Conservation (phyloP, 177 flowering plant genomes). For the Telopea speciosissima region DNA sequence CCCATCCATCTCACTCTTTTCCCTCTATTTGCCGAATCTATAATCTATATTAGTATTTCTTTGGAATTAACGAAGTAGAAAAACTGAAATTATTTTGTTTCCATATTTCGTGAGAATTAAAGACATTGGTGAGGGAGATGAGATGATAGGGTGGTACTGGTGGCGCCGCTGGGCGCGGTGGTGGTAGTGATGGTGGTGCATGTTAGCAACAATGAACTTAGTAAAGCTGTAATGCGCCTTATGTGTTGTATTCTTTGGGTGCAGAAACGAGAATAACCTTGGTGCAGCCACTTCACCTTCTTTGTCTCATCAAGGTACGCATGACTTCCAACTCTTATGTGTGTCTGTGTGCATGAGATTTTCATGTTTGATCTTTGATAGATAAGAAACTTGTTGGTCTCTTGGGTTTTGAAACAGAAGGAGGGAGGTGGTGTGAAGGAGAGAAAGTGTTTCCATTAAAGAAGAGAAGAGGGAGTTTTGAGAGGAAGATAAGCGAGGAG, state of each 20-base stretch:
- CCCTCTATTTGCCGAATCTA: no score
- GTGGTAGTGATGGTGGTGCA: neutral
- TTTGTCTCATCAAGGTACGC: conserved; percentile 2
- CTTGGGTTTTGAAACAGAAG: neutral
- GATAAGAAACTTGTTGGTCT: neutral
- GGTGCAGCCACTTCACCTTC: neutral
- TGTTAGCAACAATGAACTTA: neutral
- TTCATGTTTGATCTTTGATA: neutral
- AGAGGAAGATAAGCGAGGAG: neutral
- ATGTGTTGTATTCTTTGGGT: neutral
- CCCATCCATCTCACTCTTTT: neutral
- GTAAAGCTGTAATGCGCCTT: neutral
- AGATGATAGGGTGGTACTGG: neutral
- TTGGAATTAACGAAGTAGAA: neutral
- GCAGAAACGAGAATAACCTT: neutral
- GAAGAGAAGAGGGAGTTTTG: conserved; percentile 12
- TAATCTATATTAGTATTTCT: neutral
- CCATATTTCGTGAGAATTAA: neutral
- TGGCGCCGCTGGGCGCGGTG: neutral
- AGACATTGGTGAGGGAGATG: neutral
- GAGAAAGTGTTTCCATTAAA: conserved; percentile 12
- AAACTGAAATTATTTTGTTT: neutral
- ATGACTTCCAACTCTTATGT: neutral
- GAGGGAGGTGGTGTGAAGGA: conserved; percentile 10
- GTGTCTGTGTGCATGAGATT: neutral